These are phyloP conservation scores for Calonectria fujianensis DNA, from an alignment of 2,329 filamentous ascomycete genomes.

Conservation along the genomic window DNA sequence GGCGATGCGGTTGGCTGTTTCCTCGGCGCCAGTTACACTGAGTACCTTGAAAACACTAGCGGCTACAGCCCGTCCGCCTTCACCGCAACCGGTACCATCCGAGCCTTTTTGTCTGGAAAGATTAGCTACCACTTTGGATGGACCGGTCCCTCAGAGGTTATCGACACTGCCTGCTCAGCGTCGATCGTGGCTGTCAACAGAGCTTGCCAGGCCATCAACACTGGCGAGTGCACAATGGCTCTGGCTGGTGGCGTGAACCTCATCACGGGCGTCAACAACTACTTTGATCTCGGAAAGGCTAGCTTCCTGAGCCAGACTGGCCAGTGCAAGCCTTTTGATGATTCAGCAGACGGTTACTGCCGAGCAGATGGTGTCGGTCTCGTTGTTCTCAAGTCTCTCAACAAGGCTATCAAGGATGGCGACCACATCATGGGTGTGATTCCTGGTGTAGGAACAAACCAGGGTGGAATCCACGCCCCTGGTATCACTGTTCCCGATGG, in stretches of 20 bases:
- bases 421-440: conserved; percentile 86
- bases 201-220: conserved; percentile 57
- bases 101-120: conserved; percentile 58
- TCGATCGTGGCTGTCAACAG: conserved; percentile 60
- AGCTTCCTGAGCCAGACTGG: conserved; percentile 50
- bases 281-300: conserved; percentile 48
- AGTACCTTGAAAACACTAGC: conserved; percentile 38
- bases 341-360: conserved; percentile 88
- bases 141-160: conserved; percentile 59
- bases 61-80: conserved; percentile 50
- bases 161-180: conserved; percentile 64
- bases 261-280: conserved; percentile 56
- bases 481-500: conserved; percentile 86
- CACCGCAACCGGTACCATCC: conserved; percentile 59
- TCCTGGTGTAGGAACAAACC: conserved; percentile 84
- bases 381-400: conserved; percentile 84
- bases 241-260: conserved; percentile 64
- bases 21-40: conserved; percentile 29
- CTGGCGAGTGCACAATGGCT: conserved; percentile 58
- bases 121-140: conserved; percentile 63
- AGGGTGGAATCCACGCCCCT: conserved; percentile 87
- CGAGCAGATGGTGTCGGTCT: conserved; percentile 85
- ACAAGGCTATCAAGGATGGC: conserved; percentile 84
- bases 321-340: conserved; percentile 78
- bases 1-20: conserved; percentile 35